Conservation (phyloP, 371 early-diverging fungal species). For the Rhizopus delemar region DNA sequence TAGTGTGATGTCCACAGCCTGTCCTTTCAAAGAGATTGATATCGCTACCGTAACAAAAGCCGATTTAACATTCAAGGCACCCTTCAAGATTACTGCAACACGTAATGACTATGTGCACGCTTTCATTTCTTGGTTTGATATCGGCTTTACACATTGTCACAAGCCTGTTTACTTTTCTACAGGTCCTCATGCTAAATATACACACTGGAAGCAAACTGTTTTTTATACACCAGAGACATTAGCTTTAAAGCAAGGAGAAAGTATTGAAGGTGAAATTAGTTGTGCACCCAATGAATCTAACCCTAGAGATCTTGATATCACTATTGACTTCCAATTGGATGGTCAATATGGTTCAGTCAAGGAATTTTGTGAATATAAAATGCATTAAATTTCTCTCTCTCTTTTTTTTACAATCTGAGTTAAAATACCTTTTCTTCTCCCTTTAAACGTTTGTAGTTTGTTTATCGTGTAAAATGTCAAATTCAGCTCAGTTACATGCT, state of each 20-base stretch:
- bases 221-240: constrained; percentile 83
- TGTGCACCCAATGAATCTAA: constrained; percentile 87
- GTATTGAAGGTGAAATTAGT: constrained; percentile 75
- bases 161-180: constrained; percentile 91
- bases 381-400: constrained; percentile 52
- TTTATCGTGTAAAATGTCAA: neutral
- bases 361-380: constrained; percentile 82
- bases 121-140: constrained; percentile 94
- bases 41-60: constrained; percentile 79
- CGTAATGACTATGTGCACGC: constrained; percentile 89
- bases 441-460: neutral
- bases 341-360: constrained; percentile 64
- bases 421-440: neutral
- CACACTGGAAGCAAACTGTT: constrained; percentile 99
- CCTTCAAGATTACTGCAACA: constrained; percentile 75
- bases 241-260: constrained; percentile 76
- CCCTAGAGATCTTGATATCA: constrained; percentile 93
- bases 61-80: constrained; percentile 79
- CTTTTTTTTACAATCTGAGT: constrained; percentile 1
- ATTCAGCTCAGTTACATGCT: constrained; percentile 18
- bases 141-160: constrained; percentile 83
- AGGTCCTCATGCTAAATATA: constrained; percentile 84
- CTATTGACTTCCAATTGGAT: constrained; percentile 72
- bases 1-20: constrained; percentile 72
- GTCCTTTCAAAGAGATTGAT: constrained; percentile 81